These are phyloP conservation scores for Dothideomycetes sp. DNA, from an alignment of 2,329 filamentous ascomycete genomes.

Conservation along the genomic window DNA sequence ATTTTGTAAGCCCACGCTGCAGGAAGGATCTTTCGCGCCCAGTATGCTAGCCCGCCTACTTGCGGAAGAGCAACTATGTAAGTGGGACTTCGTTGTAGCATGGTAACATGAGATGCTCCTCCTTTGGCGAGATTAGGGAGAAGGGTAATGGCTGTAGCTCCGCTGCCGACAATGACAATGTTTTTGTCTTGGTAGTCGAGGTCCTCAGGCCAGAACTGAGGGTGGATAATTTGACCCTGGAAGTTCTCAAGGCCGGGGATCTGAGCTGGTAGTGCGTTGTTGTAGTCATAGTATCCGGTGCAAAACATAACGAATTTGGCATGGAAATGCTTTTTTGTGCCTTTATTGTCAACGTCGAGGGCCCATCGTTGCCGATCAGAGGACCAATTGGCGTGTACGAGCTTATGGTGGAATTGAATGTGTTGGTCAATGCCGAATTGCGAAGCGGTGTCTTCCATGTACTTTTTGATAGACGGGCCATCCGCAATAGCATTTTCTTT, in stretches of 20 bases:
- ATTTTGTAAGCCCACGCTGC: slow-evolving; percentile 15
- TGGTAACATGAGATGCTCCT: slow-evolving; percentile 56
- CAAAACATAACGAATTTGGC: slow-evolving; percentile 43
- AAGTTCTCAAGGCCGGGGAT: slow-evolving; percentile 62
- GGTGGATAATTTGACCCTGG: slow-evolving; percentile 51
- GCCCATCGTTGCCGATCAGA: slow-evolving; percentile 39
- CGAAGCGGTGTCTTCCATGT: slow-evolving; percentile 31
- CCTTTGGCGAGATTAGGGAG: slow-evolving; percentile 54
- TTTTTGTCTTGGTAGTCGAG: slow-evolving; percentile 56
- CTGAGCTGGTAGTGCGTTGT: slow-evolving; percentile 44
- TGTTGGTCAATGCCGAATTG: slow-evolving; percentile 35
- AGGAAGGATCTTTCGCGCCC: slow-evolving; percentile 28
- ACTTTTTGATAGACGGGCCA: slow-evolving; percentile 32
- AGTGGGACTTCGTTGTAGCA: slow-evolving; percentile 69
- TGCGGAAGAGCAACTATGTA: slow-evolving; percentile 52
- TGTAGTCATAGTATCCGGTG: slow-evolving; percentile 66
- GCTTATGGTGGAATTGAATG: slow-evolving; percentile 32
- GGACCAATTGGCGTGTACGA: slow-evolving; percentile 30
- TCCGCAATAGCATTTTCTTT: slow-evolving; percentile 35
- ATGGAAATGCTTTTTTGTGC: slow-evolving; percentile 19
- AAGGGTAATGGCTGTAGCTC: slow-evolving; percentile 70
- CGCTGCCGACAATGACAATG: slow-evolving; percentile 63
- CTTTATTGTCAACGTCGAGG: slow-evolving; percentile 26
- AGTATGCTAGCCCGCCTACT: slow-evolving; percentile 19
- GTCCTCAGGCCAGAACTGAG: slow-evolving; percentile 66